These are phyloP conservation scores for Gaeumannomyces tritici DNA, from an alignment of 2,329 filamentous ascomycete genomes.

Conservation along the genomic window DNA sequence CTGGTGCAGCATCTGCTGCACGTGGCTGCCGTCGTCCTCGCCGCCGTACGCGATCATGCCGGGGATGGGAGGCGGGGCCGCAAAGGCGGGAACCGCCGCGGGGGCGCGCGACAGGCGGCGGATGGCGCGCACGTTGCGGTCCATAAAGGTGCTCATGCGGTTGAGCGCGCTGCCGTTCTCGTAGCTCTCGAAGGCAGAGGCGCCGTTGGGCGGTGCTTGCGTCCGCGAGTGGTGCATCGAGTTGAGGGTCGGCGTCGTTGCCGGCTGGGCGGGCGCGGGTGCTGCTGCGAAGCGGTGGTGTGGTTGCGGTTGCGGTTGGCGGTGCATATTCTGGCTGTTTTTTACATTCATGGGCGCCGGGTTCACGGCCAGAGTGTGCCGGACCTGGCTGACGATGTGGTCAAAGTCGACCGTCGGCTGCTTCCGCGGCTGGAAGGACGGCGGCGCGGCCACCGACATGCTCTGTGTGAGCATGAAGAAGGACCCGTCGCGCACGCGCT, in stretches of 20 bases:
- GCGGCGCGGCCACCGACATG: conserved; percentile 15
- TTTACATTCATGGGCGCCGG: conserved; percentile 4
- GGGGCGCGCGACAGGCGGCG: conserved; percentile 18
- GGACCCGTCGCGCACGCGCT: conserved; percentile 37
- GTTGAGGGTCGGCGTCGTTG: conserved; percentile 11
- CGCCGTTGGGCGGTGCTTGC: neutral
- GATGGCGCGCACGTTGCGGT: conserved; percentile 31
- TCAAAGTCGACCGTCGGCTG: conserved; percentile 32
- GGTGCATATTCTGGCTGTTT: neutral
- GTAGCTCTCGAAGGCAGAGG: conserved; percentile 4
- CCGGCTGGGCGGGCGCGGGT: neutral
- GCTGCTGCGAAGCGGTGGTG: neutral
- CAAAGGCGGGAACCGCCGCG: neutral
- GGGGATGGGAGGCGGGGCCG: neutral
- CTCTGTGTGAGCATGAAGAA: conserved; percentile 38
- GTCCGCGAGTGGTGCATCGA: conserved; percentile 6
- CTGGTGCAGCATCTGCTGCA: neutral
- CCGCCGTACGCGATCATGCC: neutral
- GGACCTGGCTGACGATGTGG: conserved; percentile 31
- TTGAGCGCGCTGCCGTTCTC: conserved; percentile 30
- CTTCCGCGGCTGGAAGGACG: conserved; percentile 16
- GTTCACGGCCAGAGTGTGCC: conserved; percentile 19
- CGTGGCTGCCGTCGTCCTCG: neutral
- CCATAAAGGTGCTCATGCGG: conserved; percentile 34
- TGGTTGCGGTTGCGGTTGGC: conserved; percentile 7